phyloP scores from a whole-genome alignment of 176 grass and related monocot species.

The Panicum miliaceum region DNA sequence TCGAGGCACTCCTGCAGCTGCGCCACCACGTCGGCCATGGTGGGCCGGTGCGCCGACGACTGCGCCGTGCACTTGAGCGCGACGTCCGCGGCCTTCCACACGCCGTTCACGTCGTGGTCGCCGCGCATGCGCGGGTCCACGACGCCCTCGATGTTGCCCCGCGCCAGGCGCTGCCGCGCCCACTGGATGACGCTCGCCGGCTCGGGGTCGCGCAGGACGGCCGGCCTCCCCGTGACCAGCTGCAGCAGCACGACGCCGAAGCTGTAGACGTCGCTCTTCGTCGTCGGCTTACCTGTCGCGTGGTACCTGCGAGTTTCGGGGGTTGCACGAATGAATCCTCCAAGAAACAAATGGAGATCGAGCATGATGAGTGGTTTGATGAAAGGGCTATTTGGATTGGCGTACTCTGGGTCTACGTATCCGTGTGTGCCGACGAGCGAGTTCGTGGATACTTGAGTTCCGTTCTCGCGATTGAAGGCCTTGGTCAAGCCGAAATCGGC shows the following conservation, averaged over 20 bases:
- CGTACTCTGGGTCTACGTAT: slow-evolving; percentile 72
- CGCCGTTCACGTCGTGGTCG: slow-evolving; percentile 43
- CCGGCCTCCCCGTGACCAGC: slow-evolving; percentile 36
- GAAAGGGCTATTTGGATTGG: not conserved
- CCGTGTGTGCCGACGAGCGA: slow-evolving; percentile 39
- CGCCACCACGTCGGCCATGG: slow-evolving; percentile 59
- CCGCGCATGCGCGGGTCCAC: slow-evolving; percentile 36
- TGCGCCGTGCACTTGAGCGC: slow-evolving; percentile 62
- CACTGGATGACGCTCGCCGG: slow-evolving; percentile 36
- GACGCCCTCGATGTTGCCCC: slow-evolving; percentile 51
- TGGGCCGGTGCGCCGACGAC: slow-evolving; percentile 24
- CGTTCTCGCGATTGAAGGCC: not conserved
- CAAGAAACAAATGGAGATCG: no score
- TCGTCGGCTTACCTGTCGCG: slow-evolving; percentile 20
- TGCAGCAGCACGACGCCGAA: slow-evolving; percentile 51
- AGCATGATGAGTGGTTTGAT: no score
- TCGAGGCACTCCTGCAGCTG: slow-evolving; percentile 62
- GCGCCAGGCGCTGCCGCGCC: slow-evolving; percentile 43
- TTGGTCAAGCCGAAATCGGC: slow-evolving; percentile 71
- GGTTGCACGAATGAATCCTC: no score
- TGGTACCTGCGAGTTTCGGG: not conserved
- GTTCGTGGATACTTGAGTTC: slow-evolving; percentile 44
- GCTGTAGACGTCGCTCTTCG: slow-evolving; percentile 52
- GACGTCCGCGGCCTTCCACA: slow-evolving; percentile 62
- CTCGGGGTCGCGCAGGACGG: not conserved